These are phyloP conservation scores for Neofusicoccum cordaticola DNA, from an alignment of 2,329 filamentous ascomycete genomes.

Conservation along the genomic window DNA sequence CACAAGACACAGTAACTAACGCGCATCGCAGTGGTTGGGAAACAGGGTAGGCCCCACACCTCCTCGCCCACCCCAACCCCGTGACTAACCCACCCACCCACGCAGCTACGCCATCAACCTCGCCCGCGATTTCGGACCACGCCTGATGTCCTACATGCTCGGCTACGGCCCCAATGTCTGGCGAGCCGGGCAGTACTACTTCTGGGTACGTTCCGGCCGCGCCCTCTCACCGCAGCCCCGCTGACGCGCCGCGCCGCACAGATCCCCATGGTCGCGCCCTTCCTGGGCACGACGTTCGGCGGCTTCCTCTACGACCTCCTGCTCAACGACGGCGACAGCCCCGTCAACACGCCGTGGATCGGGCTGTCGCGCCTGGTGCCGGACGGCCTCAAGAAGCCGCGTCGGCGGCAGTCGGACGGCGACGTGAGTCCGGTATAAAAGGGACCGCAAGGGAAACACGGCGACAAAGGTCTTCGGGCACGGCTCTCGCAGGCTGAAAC, in stretches of 20 bases:
- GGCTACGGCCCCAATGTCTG: conserved; percentile 66
- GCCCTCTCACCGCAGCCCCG: not conserved
- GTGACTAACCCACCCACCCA: conserved; percentile 31
- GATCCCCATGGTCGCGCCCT: conserved; percentile 65
- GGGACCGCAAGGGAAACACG: too few species aligned
- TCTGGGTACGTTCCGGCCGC: conserved; percentile 46
- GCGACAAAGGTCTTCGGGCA: too few species aligned
- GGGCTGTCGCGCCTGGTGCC: conserved; percentile 43
- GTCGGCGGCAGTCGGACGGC: too few species aligned
- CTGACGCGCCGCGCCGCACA: not conserved
- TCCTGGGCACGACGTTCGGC: conserved; percentile 60
- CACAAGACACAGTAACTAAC: not conserved
- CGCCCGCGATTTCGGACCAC: conserved; percentile 68
- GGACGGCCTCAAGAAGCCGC: too few species aligned
- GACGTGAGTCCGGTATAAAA: too few species aligned
- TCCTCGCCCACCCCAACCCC: conserved; percentile 25
- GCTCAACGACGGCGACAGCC: conserved; percentile 60
- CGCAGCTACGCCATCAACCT: conserved; percentile 57
- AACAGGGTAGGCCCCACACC: conserved; percentile 46
- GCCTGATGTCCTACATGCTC: conserved; percentile 64
- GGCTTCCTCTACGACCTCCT: conserved; percentile 66
- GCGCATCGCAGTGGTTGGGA: conserved; percentile 53
- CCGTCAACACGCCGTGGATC: conserved; percentile 61
- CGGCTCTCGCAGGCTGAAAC: too few species aligned
- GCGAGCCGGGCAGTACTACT: conserved; percentile 63